Conservation (phyloP, 2,329 filamentous ascomycete genomes). For the Knoxdaviesia proteae region DNA sequence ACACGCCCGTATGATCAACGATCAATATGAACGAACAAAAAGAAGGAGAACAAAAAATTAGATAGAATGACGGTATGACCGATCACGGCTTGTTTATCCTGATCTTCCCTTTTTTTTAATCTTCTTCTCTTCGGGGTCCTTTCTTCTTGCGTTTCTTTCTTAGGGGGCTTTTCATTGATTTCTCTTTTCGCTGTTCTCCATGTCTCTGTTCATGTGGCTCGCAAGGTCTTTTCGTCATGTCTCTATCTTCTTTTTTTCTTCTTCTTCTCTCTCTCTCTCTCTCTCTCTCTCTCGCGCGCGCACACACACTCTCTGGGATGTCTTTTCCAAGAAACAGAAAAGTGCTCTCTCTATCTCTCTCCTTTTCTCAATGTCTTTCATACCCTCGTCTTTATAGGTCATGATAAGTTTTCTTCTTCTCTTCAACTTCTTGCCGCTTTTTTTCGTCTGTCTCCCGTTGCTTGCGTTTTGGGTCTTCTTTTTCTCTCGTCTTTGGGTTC, state of each 20-base stretch:
- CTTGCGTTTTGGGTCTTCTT: neutral
- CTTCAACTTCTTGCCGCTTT: too few relatives aligned
- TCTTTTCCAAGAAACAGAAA: too few relatives aligned
- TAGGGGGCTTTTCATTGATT: neutral
- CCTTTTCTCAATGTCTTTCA: too few relatives aligned
- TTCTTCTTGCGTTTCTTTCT: constrained; percentile 1
- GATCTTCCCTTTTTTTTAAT: neutral
- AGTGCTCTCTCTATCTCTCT: too few relatives aligned
- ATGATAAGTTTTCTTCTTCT: too few relatives aligned
- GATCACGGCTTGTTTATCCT: too few relatives aligned
- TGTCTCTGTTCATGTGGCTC: neutral
- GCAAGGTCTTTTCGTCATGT: neutral
- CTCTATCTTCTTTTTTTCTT: constrained; percentile 1
- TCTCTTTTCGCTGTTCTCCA: neutral
- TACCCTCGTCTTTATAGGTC: too few relatives aligned
- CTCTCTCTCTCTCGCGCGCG: neutral
- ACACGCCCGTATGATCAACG: neutral
- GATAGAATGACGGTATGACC: neutral
- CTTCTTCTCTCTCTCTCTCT: neutral
- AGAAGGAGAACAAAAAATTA: neutral
- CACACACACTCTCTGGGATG: too few relatives aligned
- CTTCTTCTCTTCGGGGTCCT: neutral
- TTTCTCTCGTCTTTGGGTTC: neutral
- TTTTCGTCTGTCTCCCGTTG: neutral
- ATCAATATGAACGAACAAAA: constrained; percentile 1